phyloP scores from a whole-genome alignment of 371 early-diverging fungal species.

The Coemansia sp. region DNA sequence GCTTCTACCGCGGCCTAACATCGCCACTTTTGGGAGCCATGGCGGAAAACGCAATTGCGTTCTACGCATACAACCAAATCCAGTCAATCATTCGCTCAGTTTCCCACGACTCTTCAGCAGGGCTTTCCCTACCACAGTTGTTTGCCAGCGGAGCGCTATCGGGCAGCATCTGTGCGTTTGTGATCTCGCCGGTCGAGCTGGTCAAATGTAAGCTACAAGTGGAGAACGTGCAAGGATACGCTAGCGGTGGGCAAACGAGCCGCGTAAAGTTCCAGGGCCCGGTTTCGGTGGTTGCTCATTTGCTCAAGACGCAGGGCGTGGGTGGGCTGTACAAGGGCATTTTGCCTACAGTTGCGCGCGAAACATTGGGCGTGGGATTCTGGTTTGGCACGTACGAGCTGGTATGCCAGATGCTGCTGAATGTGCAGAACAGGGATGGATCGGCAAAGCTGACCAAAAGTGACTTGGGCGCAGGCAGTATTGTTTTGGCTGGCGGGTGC shows the following conservation, averaged over 20 bases:
- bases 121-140: slow-evolving; percentile 69
- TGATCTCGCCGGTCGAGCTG: slow-evolving; percentile 93
- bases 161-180: slow-evolving; percentile 81
- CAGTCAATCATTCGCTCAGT: slow-evolving; percentile 57
- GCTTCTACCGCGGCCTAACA: slow-evolving; percentile 86
- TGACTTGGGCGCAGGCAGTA: slow-evolving; percentile 62
- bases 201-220: slow-evolving; percentile 96
- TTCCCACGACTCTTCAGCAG: slow-evolving; percentile 17
- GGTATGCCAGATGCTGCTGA: slow-evolving; percentile 63
- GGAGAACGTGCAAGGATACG: slow-evolving; percentile 63
- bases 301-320: slow-evolving; percentile 71
- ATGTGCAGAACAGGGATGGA: neutral
- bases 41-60: slow-evolving; percentile 91
- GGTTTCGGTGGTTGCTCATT: slow-evolving; percentile 66
- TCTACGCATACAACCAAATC: slow-evolving; percentile 83
- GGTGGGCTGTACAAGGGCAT: slow-evolving; percentile 88
- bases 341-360: slow-evolving; percentile 83
- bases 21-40: slow-evolving; percentile 92
- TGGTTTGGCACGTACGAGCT: slow-evolving; percentile 97
- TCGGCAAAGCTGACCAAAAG: slow-evolving; percentile 53
- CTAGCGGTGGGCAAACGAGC: slow-evolving; percentile 2
- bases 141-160: slow-evolving; percentile 81
- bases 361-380: slow-evolving; percentile 88
- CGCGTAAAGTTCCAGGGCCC: slow-evolving; percentile 62
- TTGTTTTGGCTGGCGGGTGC: slow-evolving; percentile 87